Evolutionary conservation across 371 early-diverging fungal species (phyloP), one percentile per base, ranked within the genome.

Genomic region (Ordospora colligata): DNA sequence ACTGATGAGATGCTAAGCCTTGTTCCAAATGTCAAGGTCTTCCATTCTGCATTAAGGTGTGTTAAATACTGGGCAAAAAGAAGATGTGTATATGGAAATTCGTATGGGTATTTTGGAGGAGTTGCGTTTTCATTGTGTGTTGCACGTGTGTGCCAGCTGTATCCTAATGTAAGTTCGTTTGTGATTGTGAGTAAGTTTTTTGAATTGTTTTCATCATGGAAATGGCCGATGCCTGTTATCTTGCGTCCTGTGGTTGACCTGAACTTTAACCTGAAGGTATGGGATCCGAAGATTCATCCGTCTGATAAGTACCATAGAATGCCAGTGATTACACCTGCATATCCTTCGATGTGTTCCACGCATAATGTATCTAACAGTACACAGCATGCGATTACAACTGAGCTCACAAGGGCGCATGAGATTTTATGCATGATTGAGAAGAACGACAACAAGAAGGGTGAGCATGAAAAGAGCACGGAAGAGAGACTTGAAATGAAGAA

Each of bases 241-340:
- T 87, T 99, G 22, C 92, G 91, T 75, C 87, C 86, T 1, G 91
- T 96, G 42, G 94, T 93, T 73, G 92, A 92, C 51, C 92, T 92
- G 1, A 90, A 93, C 0, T 87, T 93, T 19, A 89, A 89, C 47
- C 89, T 95, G 8, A 88, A 92, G 67, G 93, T 96, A 2, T 99
- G 99, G 98, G 96, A 99, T 82, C 96, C 97, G 53, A 88, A 88
- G 86, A 74, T 91, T 0, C 91, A 95, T 85, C 89, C 90, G 0
- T 85, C 88, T 7, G 97, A 99, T 80, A 87, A 86, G 69, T 88
- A 87, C 14, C 98, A 99, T 82, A 88, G 89, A 37, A 97, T 99
- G 97, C 98, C 98, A 0, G 91, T 99, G 63, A 97, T 99, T 74
- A 99, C 99, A 11, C 99, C 99, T 6, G 96, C 95, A 0, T 97